Evolutionary conservation across 768 basidiomycete genomes (phyloP), one percentile per base, ranked within the genome.

Genomic region (Termitomyces sp.): DNA sequence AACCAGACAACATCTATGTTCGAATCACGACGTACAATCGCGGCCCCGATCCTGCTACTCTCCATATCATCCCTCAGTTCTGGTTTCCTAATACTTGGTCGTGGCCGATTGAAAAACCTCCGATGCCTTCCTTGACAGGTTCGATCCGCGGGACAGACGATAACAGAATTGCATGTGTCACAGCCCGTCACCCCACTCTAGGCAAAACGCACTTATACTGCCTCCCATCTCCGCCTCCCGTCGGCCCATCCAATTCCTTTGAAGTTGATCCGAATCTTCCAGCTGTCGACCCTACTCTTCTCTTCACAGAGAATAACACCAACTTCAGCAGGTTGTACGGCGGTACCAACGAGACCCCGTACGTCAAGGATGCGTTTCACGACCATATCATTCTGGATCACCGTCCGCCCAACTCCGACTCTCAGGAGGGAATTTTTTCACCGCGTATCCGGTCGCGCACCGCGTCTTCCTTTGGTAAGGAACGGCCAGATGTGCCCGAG

Each of bases 71-170:
- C 42, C 97, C 97, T 24, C 96, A 98, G 67, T 79, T 98, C 46
- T 98, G 92, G 90, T 99, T 98, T 79, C 88, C 94, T 22, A 99
- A 99, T 73, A 96, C 93, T 35, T 99, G 97, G 97, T 98, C 97
- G 1, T 99, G 97, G 97, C 80, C 84, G 9, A 65, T 80, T 11
- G 82, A 87, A 40, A 85, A 85, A 61, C 89, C 90, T 7, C 77
- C 82, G 0, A 85, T 85, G 77, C 89, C 91, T 39, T 77, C 74
- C 8, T 75, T 94, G 67, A 78, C 74, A 40, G 85, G 81, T 4
- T 84, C 86, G 4, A 75, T 81, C 45, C 73, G 75, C 55, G 78
- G 78, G 7, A 73, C 73, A 38, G 79, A 81, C 2, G 65, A 66
- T 9, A 69, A 69, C 55, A 82, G 85, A 36, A 78, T 83, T 59